Evolutionary conservation across 1,284 basidiomycete species (phyloP).

Genomic region (Leccinum huronense): DNA sequence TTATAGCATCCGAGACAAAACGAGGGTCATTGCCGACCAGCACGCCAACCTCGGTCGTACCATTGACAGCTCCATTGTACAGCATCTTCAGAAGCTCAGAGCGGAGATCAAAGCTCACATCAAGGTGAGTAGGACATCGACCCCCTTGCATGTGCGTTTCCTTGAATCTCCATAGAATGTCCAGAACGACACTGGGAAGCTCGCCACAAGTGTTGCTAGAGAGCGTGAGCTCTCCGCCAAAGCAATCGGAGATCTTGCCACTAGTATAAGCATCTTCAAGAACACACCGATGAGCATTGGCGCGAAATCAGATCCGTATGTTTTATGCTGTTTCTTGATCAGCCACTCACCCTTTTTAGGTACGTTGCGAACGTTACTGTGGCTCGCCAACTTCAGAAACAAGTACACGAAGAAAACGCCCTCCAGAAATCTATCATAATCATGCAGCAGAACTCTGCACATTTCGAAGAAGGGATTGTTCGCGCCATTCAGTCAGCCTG

Average conservation of each 20-base stretch:
- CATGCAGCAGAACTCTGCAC: conserved; percentile 97
- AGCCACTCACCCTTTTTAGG: conserved; percentile 32
- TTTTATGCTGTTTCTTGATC: conserved; percentile 7
- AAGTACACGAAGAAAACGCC: conserved; percentile 96
- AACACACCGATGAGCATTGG: conserved; percentile 91
- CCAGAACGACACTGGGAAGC: conserved; percentile 97
- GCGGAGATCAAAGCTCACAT: conserved; percentile 97
- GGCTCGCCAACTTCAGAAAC: conserved; percentile 84
- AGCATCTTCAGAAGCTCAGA: conserved; percentile 93
- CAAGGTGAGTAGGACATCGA: conserved; percentile 55
- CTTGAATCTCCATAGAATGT: conserved; percentile 63
- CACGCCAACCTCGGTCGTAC: conserved; percentile 96
- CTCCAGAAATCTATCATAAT: conserved; percentile 99
- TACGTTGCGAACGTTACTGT: conserved; percentile 80
- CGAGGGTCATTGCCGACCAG: conserved; percentile 91
- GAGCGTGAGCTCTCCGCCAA: conserved; percentile 91
- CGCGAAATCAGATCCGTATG: conserved; percentile 84
- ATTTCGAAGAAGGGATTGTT: conserved; percentile 97
- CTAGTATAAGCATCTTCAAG: conserved; percentile 88
- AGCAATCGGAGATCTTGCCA: conserved; percentile 85
- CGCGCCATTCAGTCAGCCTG: conserved; percentile 95
- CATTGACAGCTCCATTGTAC: conserved; percentile 96
- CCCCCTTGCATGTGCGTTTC: neutral
- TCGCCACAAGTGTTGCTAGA: conserved; percentile 90
- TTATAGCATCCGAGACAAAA: conserved; percentile 93